A percentile compares a stretch with the other conserved stretches of the same genome.
phyloP scores from a whole-genome alignment of 1,139 yeast species.

The Blastobotrys persicus region DNA sequence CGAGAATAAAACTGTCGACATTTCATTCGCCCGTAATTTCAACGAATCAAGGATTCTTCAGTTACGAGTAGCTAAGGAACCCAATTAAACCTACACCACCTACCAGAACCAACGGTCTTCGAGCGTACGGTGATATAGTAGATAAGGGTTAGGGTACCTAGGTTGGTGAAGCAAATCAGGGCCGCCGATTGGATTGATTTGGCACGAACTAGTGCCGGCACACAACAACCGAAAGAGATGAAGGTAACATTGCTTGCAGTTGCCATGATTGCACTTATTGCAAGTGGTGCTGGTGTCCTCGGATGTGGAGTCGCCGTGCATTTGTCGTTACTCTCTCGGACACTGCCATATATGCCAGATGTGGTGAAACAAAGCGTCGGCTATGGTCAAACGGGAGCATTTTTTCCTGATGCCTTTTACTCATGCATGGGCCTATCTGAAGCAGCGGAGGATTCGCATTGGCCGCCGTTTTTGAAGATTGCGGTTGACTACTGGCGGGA shows the following conservation, averaged over 20 bases:
- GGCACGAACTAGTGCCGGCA: too few species aligned
- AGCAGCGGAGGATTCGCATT: constrained; percentile 58
- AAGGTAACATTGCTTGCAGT: neutral
- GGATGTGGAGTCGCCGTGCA: constrained; percentile 36
- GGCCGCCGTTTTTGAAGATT: constrained; percentile 57
- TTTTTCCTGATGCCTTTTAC: constrained; percentile 63
- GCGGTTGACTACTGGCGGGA: constrained; percentile 44
- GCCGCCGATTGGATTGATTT: too few species aligned
- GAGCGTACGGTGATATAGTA: too few species aligned
- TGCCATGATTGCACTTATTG: neutral
- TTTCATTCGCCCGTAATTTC: too few species aligned
- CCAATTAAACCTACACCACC: too few species aligned
- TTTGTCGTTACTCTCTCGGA: constrained; percentile 43
- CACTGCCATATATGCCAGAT: constrained; percentile 33
- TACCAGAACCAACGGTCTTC: too few species aligned
- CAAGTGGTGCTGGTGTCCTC: neutral
- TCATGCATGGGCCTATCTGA: constrained; percentile 49
- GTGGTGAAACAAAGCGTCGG: constrained; percentile 28
- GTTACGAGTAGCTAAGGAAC: too few species aligned
- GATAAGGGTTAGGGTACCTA: too few species aligned
- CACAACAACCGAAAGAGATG: too few species aligned
- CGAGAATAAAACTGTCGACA: too few species aligned
- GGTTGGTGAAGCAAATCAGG: neutral
- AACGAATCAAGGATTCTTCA: too few species aligned
- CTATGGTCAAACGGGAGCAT: constrained; percentile 49